Conservation (phyloP, 2,329 filamentous ascomycete species). For the Monilinia aucupariae region DNA sequence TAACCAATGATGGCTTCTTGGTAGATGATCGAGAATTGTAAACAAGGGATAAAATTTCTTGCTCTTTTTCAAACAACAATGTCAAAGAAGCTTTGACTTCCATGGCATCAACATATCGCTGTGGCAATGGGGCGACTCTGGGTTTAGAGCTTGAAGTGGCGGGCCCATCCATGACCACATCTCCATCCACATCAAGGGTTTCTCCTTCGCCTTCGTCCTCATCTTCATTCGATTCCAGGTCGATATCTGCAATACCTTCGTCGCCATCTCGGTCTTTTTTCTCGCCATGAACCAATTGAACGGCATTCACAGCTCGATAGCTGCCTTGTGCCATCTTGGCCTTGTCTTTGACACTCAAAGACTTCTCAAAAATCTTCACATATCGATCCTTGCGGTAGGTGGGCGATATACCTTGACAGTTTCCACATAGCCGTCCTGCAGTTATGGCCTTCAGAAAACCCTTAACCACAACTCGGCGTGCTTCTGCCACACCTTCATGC, state of each 20-base stretch:
- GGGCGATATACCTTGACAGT: slow-evolving; percentile 66
- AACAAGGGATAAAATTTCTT: slow-evolving; percentile 75
- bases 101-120: slow-evolving; percentile 74
- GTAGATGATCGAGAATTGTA: slow-evolving; percentile 66
- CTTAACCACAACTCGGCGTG: slow-evolving; percentile 70
- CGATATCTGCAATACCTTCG: slow-evolving; percentile 65
- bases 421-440: slow-evolving; percentile 62
- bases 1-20: slow-evolving; percentile 53
- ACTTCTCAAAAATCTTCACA: slow-evolving; percentile 89
- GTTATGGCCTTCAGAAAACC: slow-evolving; percentile 73
- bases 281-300: slow-evolving; percentile 38
- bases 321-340: slow-evolving; percentile 66
- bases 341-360: slow-evolving; percentile 67
- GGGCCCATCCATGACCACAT: slow-evolving; percentile 49
- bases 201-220: slow-evolving; percentile 41
- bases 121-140: slow-evolving; percentile 42
- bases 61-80: slow-evolving; percentile 80
- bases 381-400: slow-evolving; percentile 83
- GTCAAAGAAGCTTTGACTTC: slow-evolving; percentile 76
- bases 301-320: slow-evolving; percentile 44
- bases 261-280: slow-evolving; percentile 42
- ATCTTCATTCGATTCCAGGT: slow-evolving; percentile 45
- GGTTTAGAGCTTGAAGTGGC: slow-evolving; percentile 34
- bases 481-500: slow-evolving; percentile 76
- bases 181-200: slow-evolving; percentile 49